phyloP scores from a whole-genome alignment of 1,139 yeast species.

The Lodderomyces metapsilosis region DNA sequence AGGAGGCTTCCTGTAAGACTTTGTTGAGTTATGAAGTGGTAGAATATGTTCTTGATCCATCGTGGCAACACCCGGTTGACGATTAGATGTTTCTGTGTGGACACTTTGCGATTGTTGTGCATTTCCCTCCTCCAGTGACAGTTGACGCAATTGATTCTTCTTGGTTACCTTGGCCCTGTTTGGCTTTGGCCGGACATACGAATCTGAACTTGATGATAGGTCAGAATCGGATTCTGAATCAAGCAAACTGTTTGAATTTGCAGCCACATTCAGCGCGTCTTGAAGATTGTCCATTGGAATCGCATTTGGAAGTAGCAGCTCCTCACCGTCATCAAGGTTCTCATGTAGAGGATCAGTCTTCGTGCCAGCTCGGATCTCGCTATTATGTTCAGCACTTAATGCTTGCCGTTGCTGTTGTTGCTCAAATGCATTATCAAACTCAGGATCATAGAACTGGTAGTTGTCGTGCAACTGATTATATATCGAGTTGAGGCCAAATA shows the following conservation, averaged over 20 bases:
- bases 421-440: conserved; percentile 21
- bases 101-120: not conserved
- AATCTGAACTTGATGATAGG: conserved; percentile 23
- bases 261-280: not conserved
- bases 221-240: conserved; percentile 41
- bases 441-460: conserved; percentile 41
- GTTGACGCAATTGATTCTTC: not conserved
- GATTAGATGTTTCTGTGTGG: not conserved
- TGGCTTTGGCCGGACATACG: conserved; percentile 12
- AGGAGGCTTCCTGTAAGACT: conserved; percentile 11
- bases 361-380: too few species aligned
- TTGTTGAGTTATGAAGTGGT: conserved; percentile 4
- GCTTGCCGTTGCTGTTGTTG: conserved; percentile 4
- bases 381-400: conserved; percentile 9
- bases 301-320: conserved; percentile 2
- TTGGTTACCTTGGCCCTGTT: not conserved
- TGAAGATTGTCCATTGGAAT: conserved; percentile 3
- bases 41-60: conserved; percentile 6
- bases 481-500: conserved; percentile 54
- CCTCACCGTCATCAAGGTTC: not conserved
- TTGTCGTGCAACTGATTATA: conserved; percentile 42
- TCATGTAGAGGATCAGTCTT: not conserved
- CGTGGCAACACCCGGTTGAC: not conserved
- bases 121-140: not conserved
- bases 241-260: conserved; percentile 17